Conservation (phyloP, 2,329 filamentous ascomycete species). For the Xylariales sp. region DNA sequence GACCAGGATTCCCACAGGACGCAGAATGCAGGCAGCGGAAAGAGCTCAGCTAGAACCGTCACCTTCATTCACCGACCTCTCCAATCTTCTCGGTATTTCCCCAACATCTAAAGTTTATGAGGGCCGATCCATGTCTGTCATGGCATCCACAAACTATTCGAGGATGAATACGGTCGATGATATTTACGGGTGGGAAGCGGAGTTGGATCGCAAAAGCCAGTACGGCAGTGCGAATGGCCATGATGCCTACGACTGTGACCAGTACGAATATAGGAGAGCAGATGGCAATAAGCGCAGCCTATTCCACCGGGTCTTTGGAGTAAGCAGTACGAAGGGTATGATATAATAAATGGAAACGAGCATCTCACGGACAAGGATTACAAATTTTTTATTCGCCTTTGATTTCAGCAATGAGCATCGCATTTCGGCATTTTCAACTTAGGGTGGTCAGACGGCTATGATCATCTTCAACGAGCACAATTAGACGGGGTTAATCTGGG, state of each 20-base stretch:
- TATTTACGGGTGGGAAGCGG: slow-evolving; percentile 52
- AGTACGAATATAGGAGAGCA: slow-evolving; percentile 22
- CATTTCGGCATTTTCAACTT: not conserved
- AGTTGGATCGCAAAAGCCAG: slow-evolving; percentile 29
- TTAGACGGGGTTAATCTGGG: slow-evolving; percentile 2
- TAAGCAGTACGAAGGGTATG: no score
- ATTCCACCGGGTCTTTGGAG: slow-evolving; percentile 34
- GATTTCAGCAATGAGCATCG: not conserved
- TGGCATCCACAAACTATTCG: slow-evolving; percentile 22
- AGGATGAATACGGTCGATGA: slow-evolving; percentile 30
- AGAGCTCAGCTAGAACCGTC: slow-evolving; percentile 24
- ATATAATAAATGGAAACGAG: no score
- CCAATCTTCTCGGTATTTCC: slow-evolving; percentile 32
- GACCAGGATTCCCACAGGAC: no score
- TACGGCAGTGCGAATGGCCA: slow-evolving; percentile 15
- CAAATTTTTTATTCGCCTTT: not conserved
- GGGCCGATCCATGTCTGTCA: slow-evolving; percentile 16
- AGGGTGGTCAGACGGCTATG: not conserved
- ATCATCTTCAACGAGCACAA: slow-evolving; percentile 1
- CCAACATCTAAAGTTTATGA: slow-evolving; percentile 21
- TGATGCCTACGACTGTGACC: slow-evolving; percentile 14
- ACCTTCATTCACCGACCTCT: slow-evolving; percentile 30
- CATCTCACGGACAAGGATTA: slow-evolving; percentile 8
- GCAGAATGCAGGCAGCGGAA: no score
- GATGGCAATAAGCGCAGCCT: slow-evolving; percentile 27